Base-by-base conservation (phyloP, 208 protist species). In the Leishmania braziliensis region DNA sequence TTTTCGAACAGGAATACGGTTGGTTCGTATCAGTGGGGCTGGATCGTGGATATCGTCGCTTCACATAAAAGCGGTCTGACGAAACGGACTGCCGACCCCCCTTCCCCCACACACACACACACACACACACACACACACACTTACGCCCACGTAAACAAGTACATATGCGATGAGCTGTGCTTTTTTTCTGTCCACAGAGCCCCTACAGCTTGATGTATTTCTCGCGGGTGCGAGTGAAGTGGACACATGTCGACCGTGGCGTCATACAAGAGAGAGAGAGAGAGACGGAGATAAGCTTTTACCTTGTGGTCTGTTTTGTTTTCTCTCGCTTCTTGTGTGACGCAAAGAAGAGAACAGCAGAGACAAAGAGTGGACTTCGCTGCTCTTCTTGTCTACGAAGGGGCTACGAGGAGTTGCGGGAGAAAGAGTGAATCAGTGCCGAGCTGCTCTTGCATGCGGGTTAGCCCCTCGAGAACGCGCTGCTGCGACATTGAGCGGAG, bases 371-470 rank as follows among this genome's bases (percentile, higher is more conserved):
- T 26, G 70, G n/a, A 5, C 3, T 56, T 56, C 48, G 5, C 48
- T 50, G 29, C 36, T 48, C 66, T 4, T 23, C 8, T 20, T 1
- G 20, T 4, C 72, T 82, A 86, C 50, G 83, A 82, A 23, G 81
- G 77, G 5, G 83, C 75, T 12, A 93, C 83, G 5, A 92, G 87
- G 12, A 93, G 82, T 23, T 89, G 82, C 8, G 90, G 90, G 10
- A 93, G 70, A 75, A 96, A 96, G 39, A 91, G 78, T 12, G 89
- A 87, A 43, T 83, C 78, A 23, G 84, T 86, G 33, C 83, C 79
- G 2, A 93, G 86, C 73, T 90, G 60, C 76, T 90, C 87, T 58
- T 90, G 85, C 43, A 95, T 85, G 58, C 83, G 12, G 10, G 79
- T 73, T 9, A 96, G 84, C 58, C 88, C 86, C 8, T 75, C 79